phyloP scores from a whole-genome alignment of 1,139 yeast genomes.

The Waltiozyma sp. region DNA sequence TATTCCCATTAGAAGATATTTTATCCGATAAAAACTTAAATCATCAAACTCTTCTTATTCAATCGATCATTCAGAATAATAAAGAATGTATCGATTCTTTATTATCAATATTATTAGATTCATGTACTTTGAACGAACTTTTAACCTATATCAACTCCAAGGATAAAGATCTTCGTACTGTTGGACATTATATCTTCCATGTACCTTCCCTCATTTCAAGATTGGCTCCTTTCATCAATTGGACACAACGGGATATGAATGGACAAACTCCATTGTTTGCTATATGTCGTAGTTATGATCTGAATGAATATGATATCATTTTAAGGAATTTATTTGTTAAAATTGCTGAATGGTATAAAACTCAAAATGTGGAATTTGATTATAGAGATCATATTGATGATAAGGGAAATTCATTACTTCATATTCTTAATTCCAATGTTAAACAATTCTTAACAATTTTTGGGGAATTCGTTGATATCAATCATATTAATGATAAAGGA shows the following conservation, averaged over 20 bases:
- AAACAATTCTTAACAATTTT: constrained; percentile 29
- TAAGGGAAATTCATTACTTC: constrained; percentile 68
- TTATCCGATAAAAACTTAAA: constrained; percentile 48
- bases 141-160: constrained; percentile 43
- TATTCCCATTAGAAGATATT: constrained; percentile 57
- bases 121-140: constrained; percentile 36
- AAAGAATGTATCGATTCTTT: constrained; percentile 36
- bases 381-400: constrained; percentile 56
- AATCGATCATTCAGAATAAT: constrained; percentile 49
- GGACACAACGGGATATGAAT: constrained; percentile 59
- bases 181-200: constrained; percentile 69
- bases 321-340: no score
- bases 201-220: constrained; percentile 38
- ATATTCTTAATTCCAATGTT: constrained; percentile 43
- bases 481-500: constrained; percentile 47
- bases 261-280: constrained; percentile 77
- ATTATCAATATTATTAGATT: constrained; percentile 32
- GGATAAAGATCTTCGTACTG: constrained; percentile 37
- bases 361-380: constrained; percentile 24
- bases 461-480: constrained; percentile 39
- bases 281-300: constrained; percentile 74
- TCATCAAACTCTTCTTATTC: constrained; percentile 45
- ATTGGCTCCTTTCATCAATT: constrained; percentile 51
- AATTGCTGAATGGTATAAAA: constrained; percentile 31
- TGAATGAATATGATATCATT: constrained; percentile 57